Percentiles rank a stretch among this genome's conserved stretches.
phyloP scores from a whole-genome alignment of 2,329 filamentous ascomycete genomes.

The Neopestalotiopsis clavispora region DNA sequence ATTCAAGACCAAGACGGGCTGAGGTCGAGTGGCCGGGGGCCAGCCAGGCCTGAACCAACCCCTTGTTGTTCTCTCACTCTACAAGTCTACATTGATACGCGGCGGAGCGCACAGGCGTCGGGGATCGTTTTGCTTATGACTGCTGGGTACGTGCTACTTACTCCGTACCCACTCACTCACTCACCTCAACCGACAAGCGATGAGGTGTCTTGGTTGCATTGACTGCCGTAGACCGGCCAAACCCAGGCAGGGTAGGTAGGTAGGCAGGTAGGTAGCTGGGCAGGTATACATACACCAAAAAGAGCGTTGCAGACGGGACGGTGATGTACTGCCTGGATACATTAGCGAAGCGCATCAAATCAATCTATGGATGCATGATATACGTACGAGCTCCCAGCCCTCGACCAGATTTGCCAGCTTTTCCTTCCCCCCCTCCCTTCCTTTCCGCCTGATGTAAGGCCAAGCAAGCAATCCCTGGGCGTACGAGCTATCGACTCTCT shows the following conservation, averaged over 20 bases:
- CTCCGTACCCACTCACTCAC: constrained; percentile 30
- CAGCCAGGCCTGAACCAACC: constrained; percentile 25
- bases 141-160: constrained; percentile 26
- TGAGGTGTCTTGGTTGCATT: background rate
- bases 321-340: background rate
- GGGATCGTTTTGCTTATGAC: constrained; percentile 32
- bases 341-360: constrained; percentile 4
- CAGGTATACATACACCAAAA: background rate
- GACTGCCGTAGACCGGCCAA: constrained; percentile 8
- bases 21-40: constrained; percentile 15
- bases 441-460: constrained; percentile 23
- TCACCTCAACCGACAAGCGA: constrained; percentile 20
- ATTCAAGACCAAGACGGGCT: background rate
- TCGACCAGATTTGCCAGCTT: constrained; percentile 30
- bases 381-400: constrained; percentile 29
- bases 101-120: constrained; percentile 31
- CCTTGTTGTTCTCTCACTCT: constrained; percentile 22
- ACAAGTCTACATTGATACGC: constrained; percentile 24
- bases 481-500: constrained; percentile 15
- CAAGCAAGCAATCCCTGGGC: constrained; percentile 24
- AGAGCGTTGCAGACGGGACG: constrained; percentile 10
- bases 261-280: background rate
- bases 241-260: background rate
- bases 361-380: constrained; percentile 27
- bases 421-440: constrained; percentile 27